Evolutionary conservation across 306 rosid species (phyloP), one percentile per base, ranked within the genome.

Genomic region (Crotalaria pallida): DNA sequence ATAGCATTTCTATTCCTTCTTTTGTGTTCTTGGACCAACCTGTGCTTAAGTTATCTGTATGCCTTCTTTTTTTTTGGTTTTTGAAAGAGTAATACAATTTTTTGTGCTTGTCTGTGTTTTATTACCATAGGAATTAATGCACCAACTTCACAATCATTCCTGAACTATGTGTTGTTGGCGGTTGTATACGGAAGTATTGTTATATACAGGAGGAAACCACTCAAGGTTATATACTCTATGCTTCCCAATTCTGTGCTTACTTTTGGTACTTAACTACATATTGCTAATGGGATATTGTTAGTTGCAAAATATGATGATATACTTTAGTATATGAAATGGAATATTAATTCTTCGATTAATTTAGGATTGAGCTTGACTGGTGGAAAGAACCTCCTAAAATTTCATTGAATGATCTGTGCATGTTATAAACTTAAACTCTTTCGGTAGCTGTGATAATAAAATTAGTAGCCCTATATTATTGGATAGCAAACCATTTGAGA

Each of bases 71-170:
- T 45, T 51, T 11, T 11, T 43, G 47, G 6, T 23, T 2, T 17
- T 45, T 44, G n/a, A 62, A 38, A 10, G 27, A 10, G 21, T 21
- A 17, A 22, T 67, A 41, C 50, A 50, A 23, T 31, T 11, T 60
- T 52, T 11, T 79, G 51, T 27, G 3, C 10, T 60, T 27, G 22
- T 27, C 22, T 27, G 40, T 21, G 17, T 61, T 72, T 67, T 40
- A 10, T 58, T 12, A 3, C 60, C 58, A 15, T 62, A 91, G 97
- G 97, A 82, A 87, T 89, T 31, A 82, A 92, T 76, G 96, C 86
- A 43, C 95, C 98, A 71, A 89, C 98, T 60, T 92, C 98, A 10
- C 94, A 92, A 79, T 91, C 99, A 0, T 88, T 94, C 65, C 81
- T 88, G 19, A 94, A 94, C 83, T 94, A 94, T 69, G 88, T 88